Percentiles rank a stretch among this genome's conserved stretches.
These are phyloP conservation scores for Microbotryomycetes sp. DNA, from an alignment of 1,284 basidiomycete genomes.

Conservation along the genomic window DNA sequence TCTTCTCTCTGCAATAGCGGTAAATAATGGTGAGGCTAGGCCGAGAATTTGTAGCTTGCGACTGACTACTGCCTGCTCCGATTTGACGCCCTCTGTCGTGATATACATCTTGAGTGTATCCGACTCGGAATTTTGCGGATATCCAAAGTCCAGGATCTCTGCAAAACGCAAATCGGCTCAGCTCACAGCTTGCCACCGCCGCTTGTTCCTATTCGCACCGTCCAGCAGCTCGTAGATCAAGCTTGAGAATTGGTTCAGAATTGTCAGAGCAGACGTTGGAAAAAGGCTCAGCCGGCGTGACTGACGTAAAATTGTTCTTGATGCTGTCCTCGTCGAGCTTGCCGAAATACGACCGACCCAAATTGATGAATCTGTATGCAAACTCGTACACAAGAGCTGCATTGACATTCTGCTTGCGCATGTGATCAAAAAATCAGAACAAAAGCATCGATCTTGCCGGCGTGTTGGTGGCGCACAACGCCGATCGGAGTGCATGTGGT, in stretches of 20 bases:
- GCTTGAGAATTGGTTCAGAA: background rate
- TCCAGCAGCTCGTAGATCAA: constrained; percentile 93
- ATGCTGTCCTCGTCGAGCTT: constrained; percentile 96
- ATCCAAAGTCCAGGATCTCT: constrained; percentile 99
- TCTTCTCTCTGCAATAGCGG: constrained; percentile 65
- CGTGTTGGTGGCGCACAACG: too few species aligned
- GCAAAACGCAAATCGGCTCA: background rate
- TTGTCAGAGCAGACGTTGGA: too few species aligned
- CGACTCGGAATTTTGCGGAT: constrained; percentile 98
- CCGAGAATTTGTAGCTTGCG: background rate
- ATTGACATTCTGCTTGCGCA: constrained; percentile 78
- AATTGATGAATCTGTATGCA: constrained; percentile 88
- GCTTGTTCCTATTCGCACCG: constrained; percentile 49
- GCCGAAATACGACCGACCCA: constrained; percentile 90
- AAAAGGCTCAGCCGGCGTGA: too few species aligned
- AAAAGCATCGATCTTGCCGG: too few species aligned
- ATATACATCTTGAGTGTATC: constrained; percentile 97
- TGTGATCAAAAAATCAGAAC: too few species aligned
- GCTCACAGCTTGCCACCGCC: background rate
- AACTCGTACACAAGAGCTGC: constrained; percentile 98
- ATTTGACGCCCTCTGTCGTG: constrained; percentile 92
- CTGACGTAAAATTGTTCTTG: constrained; percentile 92
- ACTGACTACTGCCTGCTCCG: constrained; percentile 61
- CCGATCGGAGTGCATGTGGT: too few species aligned
- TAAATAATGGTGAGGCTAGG: background rate